These are phyloP conservation scores for Filosporella fistucella DNA, from an alignment of 495 filamentous ascomycete genomes.

Conservation along the genomic window DNA sequence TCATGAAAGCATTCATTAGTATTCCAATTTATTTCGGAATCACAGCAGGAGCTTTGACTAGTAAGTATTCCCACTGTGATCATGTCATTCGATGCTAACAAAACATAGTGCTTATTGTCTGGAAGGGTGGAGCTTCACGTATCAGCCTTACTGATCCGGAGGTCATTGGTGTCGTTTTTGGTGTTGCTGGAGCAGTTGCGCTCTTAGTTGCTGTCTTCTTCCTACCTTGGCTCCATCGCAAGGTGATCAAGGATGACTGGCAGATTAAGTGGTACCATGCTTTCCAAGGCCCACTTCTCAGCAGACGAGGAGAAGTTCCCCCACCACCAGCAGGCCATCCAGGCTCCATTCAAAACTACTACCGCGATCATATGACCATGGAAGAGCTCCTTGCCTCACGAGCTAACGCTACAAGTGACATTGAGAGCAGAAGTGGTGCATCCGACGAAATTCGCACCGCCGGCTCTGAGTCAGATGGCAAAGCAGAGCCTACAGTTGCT, in stretches of 20 bases:
- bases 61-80: constrained; percentile 57
- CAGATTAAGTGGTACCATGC: constrained; percentile 54
- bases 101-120: constrained; percentile 34
- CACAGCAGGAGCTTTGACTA: neutral
- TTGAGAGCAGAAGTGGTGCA: neutral
- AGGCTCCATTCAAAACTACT: neutral
- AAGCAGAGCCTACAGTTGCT: neutral
- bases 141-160: constrained; percentile 34
- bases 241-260: constrained; percentile 50
- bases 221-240: constrained; percentile 57
- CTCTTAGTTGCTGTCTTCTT: constrained; percentile 55
- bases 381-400: neutral
- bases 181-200: constrained; percentile 52
- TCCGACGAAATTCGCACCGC: neutral
- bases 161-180: constrained; percentile 16
- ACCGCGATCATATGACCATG: neutral
- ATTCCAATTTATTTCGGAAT: constrained; percentile 58
- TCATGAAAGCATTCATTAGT: constrained; percentile 47
- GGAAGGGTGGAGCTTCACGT: constrained; percentile 45
- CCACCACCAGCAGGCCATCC: constrained; percentile 18
- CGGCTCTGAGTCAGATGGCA: no score
- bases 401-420: neutral
- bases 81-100: constrained; percentile 23
- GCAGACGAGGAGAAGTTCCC: constrained; percentile 44
- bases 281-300: constrained; percentile 49